Evolutionary conservation across 208 protist species (phyloP).

Genomic region (Leishmania guyanensis): DNA sequence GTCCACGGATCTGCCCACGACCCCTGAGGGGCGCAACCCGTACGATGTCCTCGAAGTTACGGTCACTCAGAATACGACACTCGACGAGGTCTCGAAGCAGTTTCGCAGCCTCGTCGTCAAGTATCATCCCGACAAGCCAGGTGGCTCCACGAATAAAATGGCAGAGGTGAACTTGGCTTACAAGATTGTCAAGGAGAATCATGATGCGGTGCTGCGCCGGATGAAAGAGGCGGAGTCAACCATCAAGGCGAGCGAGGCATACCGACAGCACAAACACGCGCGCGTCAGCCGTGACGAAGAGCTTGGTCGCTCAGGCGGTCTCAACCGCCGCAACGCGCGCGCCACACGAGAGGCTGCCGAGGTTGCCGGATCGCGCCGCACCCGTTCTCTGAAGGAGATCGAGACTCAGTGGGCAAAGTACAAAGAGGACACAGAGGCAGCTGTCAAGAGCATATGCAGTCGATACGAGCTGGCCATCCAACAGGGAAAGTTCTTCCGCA

Average conservation of each 20-base stretch:
- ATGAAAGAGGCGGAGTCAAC: slow-evolving; percentile 67
- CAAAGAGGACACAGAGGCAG: slow-evolving; percentile 68
- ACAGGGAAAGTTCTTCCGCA: slow-evolving; percentile 83
- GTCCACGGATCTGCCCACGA: slow-evolving; percentile 77
- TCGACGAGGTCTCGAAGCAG: slow-evolving; percentile 88
- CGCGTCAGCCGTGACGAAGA: slow-evolving; percentile 72
- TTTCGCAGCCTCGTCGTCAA: slow-evolving; percentile 84
- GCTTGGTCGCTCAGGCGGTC: slow-evolving; percentile 73
- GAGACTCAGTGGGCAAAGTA: slow-evolving; percentile 70
- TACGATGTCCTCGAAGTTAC: slow-evolving; percentile 91
- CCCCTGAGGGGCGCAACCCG: slow-evolving; percentile 84
- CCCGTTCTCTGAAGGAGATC: slow-evolving; percentile 79
- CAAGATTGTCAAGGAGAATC: slow-evolving; percentile 89
- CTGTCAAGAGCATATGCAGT: slow-evolving; percentile 85
- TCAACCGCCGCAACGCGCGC: slow-evolving; percentile 65
- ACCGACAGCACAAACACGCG: slow-evolving; percentile 69
- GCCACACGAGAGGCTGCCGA: slow-evolving; percentile 37
- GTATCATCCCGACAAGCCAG: slow-evolving; percentile 89
- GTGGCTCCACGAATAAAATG: slow-evolving; percentile 90
- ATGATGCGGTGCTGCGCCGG: slow-evolving; percentile 64
- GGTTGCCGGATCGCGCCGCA: slow-evolving; percentile 13
- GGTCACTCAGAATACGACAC: slow-evolving; percentile 63
- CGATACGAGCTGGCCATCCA: slow-evolving; percentile 89
- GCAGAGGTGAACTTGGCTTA: slow-evolving; percentile 89
- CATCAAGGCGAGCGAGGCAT: slow-evolving; percentile 55